Conservation (phyloP, 169 alveolate genomes). For the Plasmodium knowlesi region DNA sequence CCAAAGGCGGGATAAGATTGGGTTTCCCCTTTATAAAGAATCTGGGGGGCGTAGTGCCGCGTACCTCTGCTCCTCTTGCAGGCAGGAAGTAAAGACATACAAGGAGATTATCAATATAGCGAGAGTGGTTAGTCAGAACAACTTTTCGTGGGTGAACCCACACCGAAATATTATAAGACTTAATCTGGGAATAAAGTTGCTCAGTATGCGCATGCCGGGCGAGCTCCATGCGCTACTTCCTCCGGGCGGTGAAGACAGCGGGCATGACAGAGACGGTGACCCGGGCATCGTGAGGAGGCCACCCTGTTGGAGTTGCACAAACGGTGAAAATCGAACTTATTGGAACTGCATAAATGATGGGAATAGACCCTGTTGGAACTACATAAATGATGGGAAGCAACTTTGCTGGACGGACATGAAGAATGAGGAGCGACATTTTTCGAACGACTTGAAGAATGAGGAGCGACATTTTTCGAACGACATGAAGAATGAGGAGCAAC, state of each 20-base stretch:
- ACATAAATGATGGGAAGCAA: too few relatives aligned
- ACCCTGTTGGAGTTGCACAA: neutral
- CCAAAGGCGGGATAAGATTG: neutral
- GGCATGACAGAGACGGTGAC: neutral
- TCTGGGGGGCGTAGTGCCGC: neutral
- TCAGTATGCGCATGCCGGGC: neutral
- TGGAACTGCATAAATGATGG: too few relatives aligned
- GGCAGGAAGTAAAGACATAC: neutral
- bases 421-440: too few relatives aligned
- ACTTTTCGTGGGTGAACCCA: slow-evolving; percentile 10
- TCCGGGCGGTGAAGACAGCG: neutral
- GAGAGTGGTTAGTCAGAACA: slow-evolving; percentile 14
- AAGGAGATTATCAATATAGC: slow-evolving; percentile 55
- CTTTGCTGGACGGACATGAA: too few relatives aligned
- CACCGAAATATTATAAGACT: neutral
- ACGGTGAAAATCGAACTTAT: neutral
- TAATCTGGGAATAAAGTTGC: neutral
- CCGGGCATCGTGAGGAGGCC: neutral
- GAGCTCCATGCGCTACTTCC: neutral
- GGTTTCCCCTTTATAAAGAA: neutral
- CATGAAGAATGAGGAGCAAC: too few relatives aligned
- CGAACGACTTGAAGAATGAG: too few relatives aligned
- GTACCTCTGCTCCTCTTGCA: neutral
- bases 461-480: too few relatives aligned
- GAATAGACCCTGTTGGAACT: too few relatives aligned